Evolutionary conservation across 1,284 basidiomycete species (phyloP).

Genomic region (Leccinum huronense): DNA sequence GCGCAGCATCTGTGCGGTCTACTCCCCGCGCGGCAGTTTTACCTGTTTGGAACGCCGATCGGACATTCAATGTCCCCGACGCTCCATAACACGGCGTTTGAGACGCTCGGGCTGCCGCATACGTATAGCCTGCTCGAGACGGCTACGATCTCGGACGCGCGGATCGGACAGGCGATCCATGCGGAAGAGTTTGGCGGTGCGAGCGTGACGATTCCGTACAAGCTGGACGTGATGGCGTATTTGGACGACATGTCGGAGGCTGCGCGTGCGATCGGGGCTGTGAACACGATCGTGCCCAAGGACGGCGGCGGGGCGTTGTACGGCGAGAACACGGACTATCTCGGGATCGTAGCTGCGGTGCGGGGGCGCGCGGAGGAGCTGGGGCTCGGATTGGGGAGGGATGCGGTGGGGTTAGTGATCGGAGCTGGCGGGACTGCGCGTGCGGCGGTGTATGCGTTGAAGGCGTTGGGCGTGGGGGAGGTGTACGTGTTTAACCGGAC

Average conservation of each 20-base stretch:
- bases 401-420: slow-evolving; percentile 69
- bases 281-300: slow-evolving; percentile 83
- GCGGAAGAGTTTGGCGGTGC: slow-evolving; percentile 88
- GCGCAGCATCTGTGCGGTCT: slow-evolving; percentile 82
- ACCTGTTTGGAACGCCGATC: slow-evolving; percentile 89
- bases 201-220: slow-evolving; percentile 94
- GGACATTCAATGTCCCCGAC: slow-evolving; percentile 88
- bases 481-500: slow-evolving; percentile 91
- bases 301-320: slow-evolving; percentile 46
- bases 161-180: slow-evolving; percentile 60
- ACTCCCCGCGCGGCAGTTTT: slow-evolving; percentile 71
- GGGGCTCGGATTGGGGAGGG: slow-evolving; percentile 20
- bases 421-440: slow-evolving; percentile 92
- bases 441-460: slow-evolving; percentile 87
- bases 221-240: slow-evolving; percentile 81
- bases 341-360: slow-evolving; percentile 72
- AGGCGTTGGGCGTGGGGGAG: slow-evolving; percentile 61
- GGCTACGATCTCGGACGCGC: slow-evolving; percentile 40
- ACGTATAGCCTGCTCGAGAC: slow-evolving; percentile 81
- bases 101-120: slow-evolving; percentile 80
- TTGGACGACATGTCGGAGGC: slow-evolving; percentile 77
- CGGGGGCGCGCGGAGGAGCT: slow-evolving; percentile 35
- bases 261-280: slow-evolving; percentile 83
- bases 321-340: slow-evolving; percentile 95
- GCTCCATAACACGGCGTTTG: slow-evolving; percentile 90